Conservation (phyloP, 2,329 filamentous ascomycete genomes). For the Delphinella strobiligena region DNA sequence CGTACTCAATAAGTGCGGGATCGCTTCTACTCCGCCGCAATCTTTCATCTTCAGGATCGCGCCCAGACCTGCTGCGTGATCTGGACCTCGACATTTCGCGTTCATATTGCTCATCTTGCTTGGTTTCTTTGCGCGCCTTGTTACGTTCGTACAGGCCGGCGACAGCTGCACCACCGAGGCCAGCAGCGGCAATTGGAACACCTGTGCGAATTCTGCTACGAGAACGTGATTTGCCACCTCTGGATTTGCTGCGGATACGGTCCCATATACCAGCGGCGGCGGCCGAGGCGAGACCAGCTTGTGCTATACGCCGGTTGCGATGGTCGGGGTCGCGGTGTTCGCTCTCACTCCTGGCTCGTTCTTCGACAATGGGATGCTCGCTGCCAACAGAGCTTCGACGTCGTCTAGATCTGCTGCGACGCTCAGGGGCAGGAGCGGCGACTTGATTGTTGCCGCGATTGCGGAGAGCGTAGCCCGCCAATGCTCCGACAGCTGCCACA, state of each 20-base stretch:
- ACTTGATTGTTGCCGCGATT: conserved; percentile 38
- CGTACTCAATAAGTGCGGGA: conserved; percentile 50
- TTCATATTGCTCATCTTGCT: conserved; percentile 27
- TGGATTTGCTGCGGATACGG: conserved; percentile 45
- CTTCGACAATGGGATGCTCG: conserved; percentile 10
- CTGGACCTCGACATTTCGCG: conserved; percentile 17
- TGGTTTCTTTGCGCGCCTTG: conserved; percentile 46
- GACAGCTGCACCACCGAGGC: conserved; percentile 48
- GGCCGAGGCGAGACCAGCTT: conserved; percentile 50
- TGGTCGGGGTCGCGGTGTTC: conserved; percentile 34
- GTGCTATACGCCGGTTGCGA: conserved; percentile 46
- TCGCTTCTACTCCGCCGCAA: conserved; percentile 32
- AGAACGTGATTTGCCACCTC: conserved; percentile 29
- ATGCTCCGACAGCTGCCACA: conserved; percentile 47
- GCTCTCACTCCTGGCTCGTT: conserved; percentile 24
- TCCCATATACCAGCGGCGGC: conserved; percentile 51
- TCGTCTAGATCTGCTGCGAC: conserved; percentile 32
- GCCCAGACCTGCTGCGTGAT: conserved; percentile 32
- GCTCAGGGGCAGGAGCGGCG: conserved; percentile 31
- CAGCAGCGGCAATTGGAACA: conserved; percentile 48
- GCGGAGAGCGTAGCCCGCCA: conserved; percentile 40
- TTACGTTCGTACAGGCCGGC: conserved; percentile 52
- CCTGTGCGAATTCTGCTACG: conserved; percentile 45
- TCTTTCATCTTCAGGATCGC: conserved; percentile 26
- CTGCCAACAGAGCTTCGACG: conserved; percentile 28